Conservation (phyloP, 768 basidiomycete genomes). For the Agrocybe chaxingu region DNA sequence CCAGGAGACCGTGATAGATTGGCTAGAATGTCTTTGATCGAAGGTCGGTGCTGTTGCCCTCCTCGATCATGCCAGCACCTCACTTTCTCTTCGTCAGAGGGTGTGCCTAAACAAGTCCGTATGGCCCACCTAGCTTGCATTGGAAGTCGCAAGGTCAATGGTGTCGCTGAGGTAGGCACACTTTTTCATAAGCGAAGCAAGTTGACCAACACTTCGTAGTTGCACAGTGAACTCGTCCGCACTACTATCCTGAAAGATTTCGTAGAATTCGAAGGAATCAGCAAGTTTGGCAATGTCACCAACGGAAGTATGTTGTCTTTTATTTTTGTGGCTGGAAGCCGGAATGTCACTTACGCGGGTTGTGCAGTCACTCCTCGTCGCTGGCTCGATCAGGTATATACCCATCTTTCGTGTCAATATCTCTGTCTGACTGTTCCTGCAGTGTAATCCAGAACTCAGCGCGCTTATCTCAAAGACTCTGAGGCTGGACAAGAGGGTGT, state of each 20-base stretch:
- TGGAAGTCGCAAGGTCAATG: slow-evolving; percentile 86
- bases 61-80: neutral
- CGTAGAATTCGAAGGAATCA: slow-evolving; percentile 85
- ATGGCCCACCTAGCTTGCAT: slow-evolving; percentile 94
- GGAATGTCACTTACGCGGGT: neutral
- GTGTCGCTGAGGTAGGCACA: slow-evolving; percentile 78
- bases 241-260: slow-evolving; percentile 88
- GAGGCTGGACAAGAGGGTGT: slow-evolving; percentile 66
- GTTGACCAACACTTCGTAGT: slow-evolving; percentile 27
- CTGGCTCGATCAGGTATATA: slow-evolving; percentile 74
- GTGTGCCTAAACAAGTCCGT: slow-evolving; percentile 78
- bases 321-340: neutral
- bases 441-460: slow-evolving; percentile 90
- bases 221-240: slow-evolving; percentile 87
- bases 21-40: slow-evolving; percentile 86
- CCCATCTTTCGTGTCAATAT: neutral
- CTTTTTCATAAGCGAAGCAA: neutral
- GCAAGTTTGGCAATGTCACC: slow-evolving; percentile 91
- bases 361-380: slow-evolving; percentile 80
- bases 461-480: slow-evolving; percentile 83
- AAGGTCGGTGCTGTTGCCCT: slow-evolving; percentile 44
- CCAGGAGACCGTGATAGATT: slow-evolving; percentile 83
- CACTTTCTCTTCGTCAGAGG: slow-evolving; percentile 51
- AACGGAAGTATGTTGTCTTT: slow-evolving; percentile 76
- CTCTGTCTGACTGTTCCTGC: slow-evolving; percentile 3